Evolutionary conservation across 345 rosid genomes (phyloP).

Genomic region (Populus simonii): DNA sequence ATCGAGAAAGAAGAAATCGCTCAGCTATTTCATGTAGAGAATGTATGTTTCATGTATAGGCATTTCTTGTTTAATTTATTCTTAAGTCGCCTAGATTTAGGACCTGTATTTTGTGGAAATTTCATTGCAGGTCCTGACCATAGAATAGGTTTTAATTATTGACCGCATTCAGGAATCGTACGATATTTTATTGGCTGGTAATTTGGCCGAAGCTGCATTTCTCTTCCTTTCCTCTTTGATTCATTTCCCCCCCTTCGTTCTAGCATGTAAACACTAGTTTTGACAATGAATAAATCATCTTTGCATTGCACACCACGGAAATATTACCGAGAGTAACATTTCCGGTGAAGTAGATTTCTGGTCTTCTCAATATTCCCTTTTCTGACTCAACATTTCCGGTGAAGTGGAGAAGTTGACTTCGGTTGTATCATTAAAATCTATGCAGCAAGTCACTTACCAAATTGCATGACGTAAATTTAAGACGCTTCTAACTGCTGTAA

Average conservation of each 20-base stretch:
- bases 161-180: conserved; percentile 8
- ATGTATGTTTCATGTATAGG: conserved; percentile 23
- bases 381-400: too few species aligned
- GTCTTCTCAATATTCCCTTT: too few species aligned
- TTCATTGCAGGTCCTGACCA: conserved; percentile 28
- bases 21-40: conserved; percentile 95
- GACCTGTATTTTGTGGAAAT: conserved; percentile 25
- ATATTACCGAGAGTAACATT: too few species aligned
- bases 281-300: conserved; percentile 2
- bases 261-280: conserved; percentile 13
- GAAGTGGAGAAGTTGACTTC: too few species aligned
- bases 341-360: too few species aligned
- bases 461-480: too few species aligned
- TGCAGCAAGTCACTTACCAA: too few species aligned
- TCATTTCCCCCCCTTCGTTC: background rate
- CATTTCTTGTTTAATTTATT: conserved; percentile 28
- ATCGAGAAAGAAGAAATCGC: conserved; percentile 79
- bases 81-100: conserved; percentile 13
- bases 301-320: background rate
- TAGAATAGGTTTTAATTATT: conserved; percentile 27
- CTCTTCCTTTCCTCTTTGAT: background rate
- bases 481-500: too few species aligned
- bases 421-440: too few species aligned
- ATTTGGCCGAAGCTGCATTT: background rate
- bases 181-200: conserved; percentile 14